Percentiles rank a stretch among this genome's conserved stretches.
These are phyloP conservation scores for Eucalyptus urophylla DNA, from an alignment of 345 rosid species.

Conservation along the genomic window DNA sequence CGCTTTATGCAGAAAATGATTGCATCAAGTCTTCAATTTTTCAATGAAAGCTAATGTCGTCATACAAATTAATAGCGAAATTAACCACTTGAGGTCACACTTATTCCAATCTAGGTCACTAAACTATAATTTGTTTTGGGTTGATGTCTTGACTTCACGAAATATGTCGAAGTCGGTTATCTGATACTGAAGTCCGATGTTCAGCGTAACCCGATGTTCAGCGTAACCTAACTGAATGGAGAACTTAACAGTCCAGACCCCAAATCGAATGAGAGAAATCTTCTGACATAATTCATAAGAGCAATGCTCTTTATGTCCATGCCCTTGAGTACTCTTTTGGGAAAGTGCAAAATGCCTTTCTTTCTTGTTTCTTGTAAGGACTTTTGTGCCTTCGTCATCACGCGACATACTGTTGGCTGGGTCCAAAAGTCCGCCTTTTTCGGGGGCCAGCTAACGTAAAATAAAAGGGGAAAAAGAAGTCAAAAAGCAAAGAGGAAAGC, in stretches of 20 bases:
- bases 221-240: background rate
- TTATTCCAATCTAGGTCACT: background rate
- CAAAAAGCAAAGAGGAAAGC: too few species aligned
- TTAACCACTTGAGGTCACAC: background rate
- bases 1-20: rapidly evolving
- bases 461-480: too few species aligned
- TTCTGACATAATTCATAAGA: background rate
- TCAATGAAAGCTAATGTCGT: too few species aligned
- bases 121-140: background rate
- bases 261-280: background rate
- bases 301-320: background rate
- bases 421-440: too few species aligned
- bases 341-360: background rate
- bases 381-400: background rate
- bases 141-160: background rate
- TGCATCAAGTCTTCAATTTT: too few species aligned
- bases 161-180: background rate
- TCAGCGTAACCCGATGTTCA: background rate
- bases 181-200: background rate
- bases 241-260: background rate
- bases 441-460: too few species aligned
- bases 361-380: background rate
- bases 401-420: background rate
- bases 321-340: background rate
- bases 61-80: too few species aligned